Percentiles rank a stretch among this genome's conserved stretches.
These are phyloP conservation scores for Phytopythium litorale DNA, from an alignment of 352 stramenopile species.

Conservation along the genomic window DNA sequence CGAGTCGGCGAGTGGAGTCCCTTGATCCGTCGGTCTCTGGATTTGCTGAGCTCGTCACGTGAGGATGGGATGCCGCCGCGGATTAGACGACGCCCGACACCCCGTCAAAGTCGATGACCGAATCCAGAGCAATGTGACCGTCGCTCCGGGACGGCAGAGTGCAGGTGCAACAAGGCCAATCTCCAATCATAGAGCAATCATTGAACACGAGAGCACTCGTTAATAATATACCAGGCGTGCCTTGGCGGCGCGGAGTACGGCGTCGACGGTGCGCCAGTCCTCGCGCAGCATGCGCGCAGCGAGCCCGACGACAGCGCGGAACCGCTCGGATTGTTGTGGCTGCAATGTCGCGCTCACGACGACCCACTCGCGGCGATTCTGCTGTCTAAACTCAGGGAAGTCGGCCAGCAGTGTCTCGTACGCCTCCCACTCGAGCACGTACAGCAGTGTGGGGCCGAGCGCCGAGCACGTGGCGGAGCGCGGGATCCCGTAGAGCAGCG, in stretches of 20 bases:
- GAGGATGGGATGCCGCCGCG: not conserved
- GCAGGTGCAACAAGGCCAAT: no score
- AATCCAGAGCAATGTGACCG: no score
- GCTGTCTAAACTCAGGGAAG: constrained; percentile 66
- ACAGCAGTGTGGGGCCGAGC: constrained; percentile 59
- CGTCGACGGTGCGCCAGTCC: constrained; percentile 60
- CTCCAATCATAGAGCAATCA: no score
- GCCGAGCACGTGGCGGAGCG: constrained; percentile 72
- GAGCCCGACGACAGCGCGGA: constrained; percentile 65
- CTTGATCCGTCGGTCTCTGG: no score
- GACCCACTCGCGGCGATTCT: constrained; percentile 75
- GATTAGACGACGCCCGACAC: not conserved
- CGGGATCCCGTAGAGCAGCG: constrained; percentile 56
- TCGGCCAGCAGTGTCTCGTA: constrained; percentile 65
- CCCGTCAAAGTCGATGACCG: no score
- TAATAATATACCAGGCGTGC: not conserved
- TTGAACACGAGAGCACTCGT: not conserved
- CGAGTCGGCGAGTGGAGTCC: no score
- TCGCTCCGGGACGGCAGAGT: no score
- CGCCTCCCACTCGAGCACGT: constrained; percentile 70
- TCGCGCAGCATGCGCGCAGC: constrained; percentile 59
- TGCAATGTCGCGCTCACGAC: constrained; percentile 62
- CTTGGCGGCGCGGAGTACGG: constrained; percentile 72
- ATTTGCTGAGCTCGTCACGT: not conserved
- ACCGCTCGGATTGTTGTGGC: constrained; percentile 45